phyloP scores from a whole-genome alignment of 305 asterid genomes.

The Plantago rigida region DNA sequence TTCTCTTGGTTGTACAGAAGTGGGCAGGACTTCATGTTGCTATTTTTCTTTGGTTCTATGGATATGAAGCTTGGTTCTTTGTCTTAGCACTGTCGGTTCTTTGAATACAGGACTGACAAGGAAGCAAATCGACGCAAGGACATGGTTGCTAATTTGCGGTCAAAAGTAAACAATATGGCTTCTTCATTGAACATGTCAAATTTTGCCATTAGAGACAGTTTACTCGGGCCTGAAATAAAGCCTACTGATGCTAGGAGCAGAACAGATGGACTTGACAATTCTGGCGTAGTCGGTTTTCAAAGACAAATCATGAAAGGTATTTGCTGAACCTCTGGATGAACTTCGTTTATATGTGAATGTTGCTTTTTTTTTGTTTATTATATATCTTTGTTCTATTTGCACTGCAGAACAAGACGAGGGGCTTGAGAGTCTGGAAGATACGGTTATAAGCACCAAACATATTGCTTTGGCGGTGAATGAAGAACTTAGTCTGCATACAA shows the following conservation, averaged over 20 bases:
- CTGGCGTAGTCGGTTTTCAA: slow-evolving; percentile 57
- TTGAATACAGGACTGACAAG: slow-evolving; percentile 54
- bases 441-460: slow-evolving; percentile 54
- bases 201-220: slow-evolving; percentile 75
- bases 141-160: slow-evolving; percentile 53
- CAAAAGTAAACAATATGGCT: slow-evolving; percentile 81
- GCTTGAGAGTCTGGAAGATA: slow-evolving; percentile 55
- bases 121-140: slow-evolving; percentile 86
- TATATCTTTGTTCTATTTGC: neutral
- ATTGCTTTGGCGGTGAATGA: slow-evolving; percentile 56
- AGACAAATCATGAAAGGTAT: slow-evolving; percentile 52
- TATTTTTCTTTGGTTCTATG: neutral
- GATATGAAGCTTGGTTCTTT: neutral
- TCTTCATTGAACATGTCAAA: slow-evolving; percentile 72
- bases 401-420: slow-evolving; percentile 57
- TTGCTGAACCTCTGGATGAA: slow-evolving; percentile 24
- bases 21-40: neutral
- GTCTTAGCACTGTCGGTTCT: neutral
- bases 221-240: slow-evolving; percentile 82
- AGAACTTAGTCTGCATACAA: slow-evolving; percentile 50
- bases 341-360: slow-evolving; percentile 13
- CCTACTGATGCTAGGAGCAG: slow-evolving; percentile 65
- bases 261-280: slow-evolving; percentile 45
- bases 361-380: neutral
- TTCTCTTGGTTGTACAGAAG: no score